Evolutionary conservation across 306 rosid genomes (phyloP).

Genomic region (Rosa rugosa): DNA sequence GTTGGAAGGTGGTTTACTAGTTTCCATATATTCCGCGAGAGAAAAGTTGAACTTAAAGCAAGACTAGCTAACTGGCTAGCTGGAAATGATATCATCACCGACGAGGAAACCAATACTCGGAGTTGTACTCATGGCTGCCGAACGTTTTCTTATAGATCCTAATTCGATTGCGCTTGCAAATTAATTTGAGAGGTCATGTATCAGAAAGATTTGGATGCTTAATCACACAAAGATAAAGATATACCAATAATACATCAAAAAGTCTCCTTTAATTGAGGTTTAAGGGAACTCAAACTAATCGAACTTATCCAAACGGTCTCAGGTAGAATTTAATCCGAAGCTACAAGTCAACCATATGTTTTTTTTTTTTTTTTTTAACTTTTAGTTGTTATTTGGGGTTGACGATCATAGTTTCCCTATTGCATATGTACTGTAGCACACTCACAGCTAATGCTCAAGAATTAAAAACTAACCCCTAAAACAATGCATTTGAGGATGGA

Average conservation of each 20-base stretch:
- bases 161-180: not conserved
- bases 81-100: not conserved
- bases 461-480: too few relatives aligned
- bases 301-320: not conserved
- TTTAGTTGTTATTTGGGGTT: not conserved
- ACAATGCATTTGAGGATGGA: too few relatives aligned
- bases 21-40: constrained; percentile 19
- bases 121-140: not conserved
- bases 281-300: not conserved
- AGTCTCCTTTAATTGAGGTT: not conserved
- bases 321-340: not conserved
- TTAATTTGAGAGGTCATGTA: not conserved
- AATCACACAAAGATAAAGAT: not conserved
- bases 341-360: not conserved
- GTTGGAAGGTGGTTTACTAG: constrained; percentile 16
- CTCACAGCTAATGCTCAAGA: too few relatives aligned
- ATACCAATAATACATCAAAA: not conserved
- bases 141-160: not conserved
- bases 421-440: not conserved
- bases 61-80: constrained; percentile 1
- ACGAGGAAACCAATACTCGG: not conserved
- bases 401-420: not conserved
- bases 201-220: not conserved
- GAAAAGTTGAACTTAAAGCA: constrained; percentile 16
- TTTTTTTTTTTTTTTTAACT: not conserved